Evolutionary conservation across 1,284 basidiomycete genomes (phyloP), one percentile per base, ranked within the genome.

Genomic region (Moesziomyces sp.): DNA sequence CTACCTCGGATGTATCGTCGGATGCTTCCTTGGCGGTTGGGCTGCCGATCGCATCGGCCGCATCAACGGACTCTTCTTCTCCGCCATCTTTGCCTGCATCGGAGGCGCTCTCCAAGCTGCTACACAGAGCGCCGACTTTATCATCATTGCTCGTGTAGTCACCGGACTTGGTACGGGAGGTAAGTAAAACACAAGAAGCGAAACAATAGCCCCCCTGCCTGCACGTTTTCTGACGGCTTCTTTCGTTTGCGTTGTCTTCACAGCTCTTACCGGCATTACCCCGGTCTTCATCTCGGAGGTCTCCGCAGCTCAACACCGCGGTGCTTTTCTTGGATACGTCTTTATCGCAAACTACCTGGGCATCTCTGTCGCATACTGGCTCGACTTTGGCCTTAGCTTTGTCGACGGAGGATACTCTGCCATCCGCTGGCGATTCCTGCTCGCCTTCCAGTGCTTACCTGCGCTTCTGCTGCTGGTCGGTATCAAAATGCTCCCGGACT

Each of bases 21-120:
- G 38, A 40, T 40, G 38, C 38, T 40, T 40, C 38, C 38, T 40
- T n/a, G 38, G 38, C 38, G 38, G 38, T 40, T 40, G 38, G 38
- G 38, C 38, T 18, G 38, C 38, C 38, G 38, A 40, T 40, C 38
- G 38, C 38, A 40, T 40, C 38, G 38, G 38, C 16, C 38, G 38
- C 13, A 40, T 40, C 38, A 40, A 40, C 16, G 38, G 38, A 40
- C 38, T 40, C 38, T 40, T 40, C 38, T 40, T 40, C 38, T 40
- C 38, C 16, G 38, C 38, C 38, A 40, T 40, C 38, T 40, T 40
- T 40, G 38, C 38, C 6, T 40, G 38, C 38, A 40, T 40, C 5
- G 38, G 38, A 40, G 38, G 38, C 38, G 38, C 38, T 40, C 38
- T 40, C 38, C 38, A 40, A 40, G 38, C 38, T 4, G 38, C 38